Evolutionary conservation across 2,329 filamentous ascomycete genomes (phyloP).

Genomic region (Talaromyces islandicus): DNA sequence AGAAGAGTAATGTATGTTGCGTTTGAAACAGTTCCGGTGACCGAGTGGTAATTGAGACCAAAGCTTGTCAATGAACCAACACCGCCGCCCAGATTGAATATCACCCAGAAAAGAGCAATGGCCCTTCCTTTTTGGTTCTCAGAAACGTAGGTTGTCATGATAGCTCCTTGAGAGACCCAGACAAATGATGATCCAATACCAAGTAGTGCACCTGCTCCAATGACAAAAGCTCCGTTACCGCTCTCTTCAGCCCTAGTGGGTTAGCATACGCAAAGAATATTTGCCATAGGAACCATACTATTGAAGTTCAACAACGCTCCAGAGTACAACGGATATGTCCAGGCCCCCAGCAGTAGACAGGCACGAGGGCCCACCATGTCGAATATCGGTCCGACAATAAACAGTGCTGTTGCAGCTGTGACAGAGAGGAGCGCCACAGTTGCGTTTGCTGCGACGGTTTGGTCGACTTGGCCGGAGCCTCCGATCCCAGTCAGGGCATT

Average conservation of each 20-base stretch:
- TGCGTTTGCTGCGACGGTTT: conserved; percentile 42
- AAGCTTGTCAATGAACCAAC: conserved; percentile 42
- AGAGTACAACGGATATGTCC: conserved; percentile 44
- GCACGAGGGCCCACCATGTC: conserved; percentile 37
- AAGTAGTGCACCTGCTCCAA: conserved; percentile 41
- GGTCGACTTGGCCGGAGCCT: conserved; percentile 42
- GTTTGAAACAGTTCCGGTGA: conserved; percentile 41
- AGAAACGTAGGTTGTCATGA: conserved; percentile 44
- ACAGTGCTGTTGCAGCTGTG: conserved; percentile 39
- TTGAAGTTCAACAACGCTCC: conserved; percentile 42
- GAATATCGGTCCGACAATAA: conserved; percentile 42
- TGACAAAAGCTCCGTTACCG: conserved; percentile 31
- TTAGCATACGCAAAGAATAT: neutral
- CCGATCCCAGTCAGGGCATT: conserved; percentile 43
- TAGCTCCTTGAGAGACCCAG: conserved; percentile 45
- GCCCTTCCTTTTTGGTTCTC: conserved; percentile 34
- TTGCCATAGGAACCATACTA: conserved; percentile 15
- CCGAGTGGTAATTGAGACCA: conserved; percentile 39
- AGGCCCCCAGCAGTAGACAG: conserved; percentile 41
- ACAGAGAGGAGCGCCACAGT: conserved; percentile 40
- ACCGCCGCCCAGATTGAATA: conserved; percentile 43
- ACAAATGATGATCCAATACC: conserved; percentile 42
- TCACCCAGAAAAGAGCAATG: conserved; percentile 35
- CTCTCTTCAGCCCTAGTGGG: conserved; percentile 17
- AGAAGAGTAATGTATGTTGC: conserved; percentile 48